Evolutionary conservation across 192 early-diverging fungal species (phyloP).

Genomic region (Linnemannia elongata): DNA sequence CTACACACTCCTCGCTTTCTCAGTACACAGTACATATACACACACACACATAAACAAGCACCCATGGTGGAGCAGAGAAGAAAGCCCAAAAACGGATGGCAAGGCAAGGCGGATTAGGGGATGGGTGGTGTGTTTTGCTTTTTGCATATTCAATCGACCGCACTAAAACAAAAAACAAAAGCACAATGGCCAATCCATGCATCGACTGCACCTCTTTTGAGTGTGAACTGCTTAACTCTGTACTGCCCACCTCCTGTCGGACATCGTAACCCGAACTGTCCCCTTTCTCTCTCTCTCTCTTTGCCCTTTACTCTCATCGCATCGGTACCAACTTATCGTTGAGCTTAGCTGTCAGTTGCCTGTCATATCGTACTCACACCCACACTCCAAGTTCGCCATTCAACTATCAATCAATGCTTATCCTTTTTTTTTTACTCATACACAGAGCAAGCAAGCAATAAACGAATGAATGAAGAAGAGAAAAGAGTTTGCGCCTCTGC

Average conservation of each 20-base stretch:
- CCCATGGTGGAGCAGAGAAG: too few species aligned
- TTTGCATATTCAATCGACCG: too few species aligned
- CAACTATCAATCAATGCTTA: neutral
- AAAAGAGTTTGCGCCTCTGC: too few species aligned
- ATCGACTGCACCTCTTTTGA: neutral
- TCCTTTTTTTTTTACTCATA: neutral
- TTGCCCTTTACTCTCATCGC: neutral
- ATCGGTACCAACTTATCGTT: neutral
- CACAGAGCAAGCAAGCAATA: too few species aligned
- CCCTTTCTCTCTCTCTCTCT: neutral
- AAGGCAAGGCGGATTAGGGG: too few species aligned
- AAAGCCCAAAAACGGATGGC: too few species aligned
- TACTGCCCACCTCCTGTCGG: neutral
- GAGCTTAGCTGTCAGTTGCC: neutral
- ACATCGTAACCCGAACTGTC: constrained; percentile 6
- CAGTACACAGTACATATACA: neutral
- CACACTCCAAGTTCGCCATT: neutral
- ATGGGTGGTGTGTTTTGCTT: too few species aligned
- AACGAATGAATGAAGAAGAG: too few species aligned
- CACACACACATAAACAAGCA: too few species aligned
- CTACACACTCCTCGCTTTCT: neutral
- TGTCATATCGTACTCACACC: neutral
- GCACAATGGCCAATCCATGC: neutral
- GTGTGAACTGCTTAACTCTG: too few species aligned
- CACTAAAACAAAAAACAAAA: too few species aligned